Evolutionary conservation across 176 grass and related monocot genomes (phyloP), one percentile per base, ranked within the genome.

Genomic region (Cenchrus purpureus): DNA sequence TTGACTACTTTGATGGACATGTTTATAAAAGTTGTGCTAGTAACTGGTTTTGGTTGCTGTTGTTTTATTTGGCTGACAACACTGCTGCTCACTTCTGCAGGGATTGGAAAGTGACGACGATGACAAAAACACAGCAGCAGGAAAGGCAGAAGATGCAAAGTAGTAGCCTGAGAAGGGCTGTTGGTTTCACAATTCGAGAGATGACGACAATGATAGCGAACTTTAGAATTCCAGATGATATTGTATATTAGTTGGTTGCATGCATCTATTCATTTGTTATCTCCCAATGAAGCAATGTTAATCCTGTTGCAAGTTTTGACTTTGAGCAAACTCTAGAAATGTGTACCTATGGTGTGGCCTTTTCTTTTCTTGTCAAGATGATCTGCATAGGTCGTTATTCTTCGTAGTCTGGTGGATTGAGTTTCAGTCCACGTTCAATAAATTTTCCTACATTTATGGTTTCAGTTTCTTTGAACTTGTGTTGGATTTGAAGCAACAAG

Each of bases 91-190:
- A 15, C 44, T 76, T 88, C 61, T 81, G 55, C 80, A 98, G 95
- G 95, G 87, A n/a, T 82, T 93, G 58, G 91, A 91, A 51, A 95
- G 93, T 83, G 93, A 93, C 15, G 83, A 84, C 1, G 93, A 95
- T 69, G 90, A 82, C 20, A 82, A 85, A 72, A 32, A 17, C 19
- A 34, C 65, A 69, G 80, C 46, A 84, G 78, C 71, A 85, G 79
- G 32, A 72, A 86, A 87, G 52, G 68, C 66, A 60, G 82, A 88
- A 74, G 73, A 42, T 63, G 81, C 48, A 11, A 71, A 91, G 84
- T 40, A 84, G 80, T 31, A 71, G 62, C 45, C 3, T 10, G 9
- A 49, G n/a, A 22, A 20, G 65, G 37, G 60, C 59, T 2, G 54
- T 74, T 59, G 78, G 79, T 65, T 87, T 83, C 60, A 34, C 3